phyloP scores from a whole-genome alignment of 1,139 yeast genomes.

The Saccharomycopsis hybrid region DNA sequence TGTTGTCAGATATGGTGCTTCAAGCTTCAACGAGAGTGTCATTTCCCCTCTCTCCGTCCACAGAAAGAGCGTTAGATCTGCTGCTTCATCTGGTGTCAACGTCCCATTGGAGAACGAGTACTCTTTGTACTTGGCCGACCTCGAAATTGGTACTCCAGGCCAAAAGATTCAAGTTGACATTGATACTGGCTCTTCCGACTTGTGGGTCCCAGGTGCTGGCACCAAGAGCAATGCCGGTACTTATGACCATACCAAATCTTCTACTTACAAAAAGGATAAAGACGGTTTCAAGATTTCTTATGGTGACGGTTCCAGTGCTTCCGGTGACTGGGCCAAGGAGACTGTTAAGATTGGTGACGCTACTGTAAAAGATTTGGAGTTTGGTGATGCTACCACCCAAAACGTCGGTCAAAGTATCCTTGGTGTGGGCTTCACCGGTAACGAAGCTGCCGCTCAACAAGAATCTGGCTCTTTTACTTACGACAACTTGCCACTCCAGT shows the following conservation, averaged over 20 bases:
- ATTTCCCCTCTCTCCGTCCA: conserved; percentile 50
- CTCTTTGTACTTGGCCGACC: conserved; percentile 29
- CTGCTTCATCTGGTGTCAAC: conserved; percentile 9
- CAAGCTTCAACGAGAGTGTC: conserved; percentile 28
- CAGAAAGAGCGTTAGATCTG: conserved; percentile 26
- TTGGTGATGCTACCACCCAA: conserved; percentile 21
- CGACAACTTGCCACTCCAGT: conserved; percentile 39
- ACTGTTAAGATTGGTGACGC: conserved; percentile 16
- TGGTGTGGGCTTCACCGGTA: conserved; percentile 19
- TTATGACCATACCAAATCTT: conserved; percentile 21
- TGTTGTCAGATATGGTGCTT: conserved; percentile 12
- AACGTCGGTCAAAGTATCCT: conserved; percentile 18
- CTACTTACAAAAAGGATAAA: conserved; percentile 21
- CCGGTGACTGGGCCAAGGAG: conserved; percentile 21
- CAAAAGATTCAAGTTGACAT: conserved; percentile 32
- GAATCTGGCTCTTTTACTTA: conserved; percentile 28
- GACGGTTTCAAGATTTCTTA: conserved; percentile 17
- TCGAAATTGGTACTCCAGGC: conserved; percentile 32
- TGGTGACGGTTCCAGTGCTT: conserved; percentile 21
- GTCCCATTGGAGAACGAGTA: conserved; percentile 13
- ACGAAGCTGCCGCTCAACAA: conserved; percentile 27
- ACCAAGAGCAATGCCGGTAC: conserved; percentile 17
- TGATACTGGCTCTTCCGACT: conserved; percentile 44
- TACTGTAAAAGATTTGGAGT: conserved; percentile 17
- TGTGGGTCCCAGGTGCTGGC: conserved; percentile 33